Base-by-base conservation (phyloP, 176 grass and related monocot genomes). In the Puya raimondii region DNA sequence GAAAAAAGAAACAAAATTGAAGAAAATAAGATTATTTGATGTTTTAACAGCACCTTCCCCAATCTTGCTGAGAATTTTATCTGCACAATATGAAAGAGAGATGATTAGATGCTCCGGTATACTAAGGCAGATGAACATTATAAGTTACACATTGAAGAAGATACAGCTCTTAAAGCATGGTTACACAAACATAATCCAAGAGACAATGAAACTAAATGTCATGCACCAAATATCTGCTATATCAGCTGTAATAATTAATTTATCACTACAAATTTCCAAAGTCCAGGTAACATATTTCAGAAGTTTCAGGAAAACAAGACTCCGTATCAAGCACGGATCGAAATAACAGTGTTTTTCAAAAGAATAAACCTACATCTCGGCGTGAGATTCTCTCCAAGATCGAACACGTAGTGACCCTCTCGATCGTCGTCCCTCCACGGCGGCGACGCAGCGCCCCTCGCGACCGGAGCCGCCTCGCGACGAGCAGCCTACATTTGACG, bases 41-140 rank as follows among this genome's bases (percentile, higher is more conserved):
- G 50, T 50, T 52, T 80, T 74, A 88, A 51, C 64, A 65, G 23
- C 79, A 97, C 93, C 93, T 97, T 97, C 93, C 56, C 93, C 93
- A 84, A 97, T 90, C 79, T 97, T 92, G 71, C 84, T 87, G 53
- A 90, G 83, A 71, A 97, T 97, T 84, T 97, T 97, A 79, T 97
- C 93, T 97, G 93, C 84, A 80, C 70, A 1, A 8, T 15, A 18
- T 33, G 49, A 82, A 63, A 86, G 42, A 64, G 82, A 57, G 65
- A 17, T 53, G 15, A 84, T 42, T 12, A n/a, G 25, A 47, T 14
- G 25, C 5, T 33, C 14, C 64, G 14, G 48, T 14, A 66, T 9
- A 16, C 33, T 63, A 86, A 64, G 61, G 27, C 16, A 73, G 79
- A 77, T 47, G 80, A 69, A 51, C 57, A 76, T 23, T 17, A 6